Conservation (phyloP, 129 eudicot genomes). For the Flaveria bidentis region DNA sequence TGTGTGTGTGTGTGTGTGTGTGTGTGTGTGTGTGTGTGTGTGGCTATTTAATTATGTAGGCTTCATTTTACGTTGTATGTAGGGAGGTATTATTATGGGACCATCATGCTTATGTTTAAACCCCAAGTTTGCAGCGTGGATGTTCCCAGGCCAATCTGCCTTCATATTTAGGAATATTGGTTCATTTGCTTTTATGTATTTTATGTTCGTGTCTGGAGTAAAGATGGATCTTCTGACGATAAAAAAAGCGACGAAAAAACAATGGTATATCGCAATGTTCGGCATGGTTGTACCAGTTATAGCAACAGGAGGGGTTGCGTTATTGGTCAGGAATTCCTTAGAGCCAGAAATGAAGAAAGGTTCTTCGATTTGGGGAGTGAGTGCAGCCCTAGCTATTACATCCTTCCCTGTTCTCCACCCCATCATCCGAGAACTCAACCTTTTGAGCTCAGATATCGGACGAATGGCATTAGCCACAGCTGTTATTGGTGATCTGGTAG, state of each 20-base stretch:
- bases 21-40: no score
- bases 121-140: constrained; percentile 37
- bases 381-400: constrained; percentile 59
- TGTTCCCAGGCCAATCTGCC: constrained; percentile 61
- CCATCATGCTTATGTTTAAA: constrained; percentile 67
- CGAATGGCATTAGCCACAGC: constrained; percentile 64
- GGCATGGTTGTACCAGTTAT: constrained; percentile 50
- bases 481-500: constrained; percentile 61
- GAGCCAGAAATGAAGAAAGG: constrained; percentile 34
- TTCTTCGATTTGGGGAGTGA: constrained; percentile 63
- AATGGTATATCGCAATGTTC: constrained; percentile 53
- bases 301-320: constrained; percentile 29
- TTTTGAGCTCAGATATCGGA: constrained; percentile 84
- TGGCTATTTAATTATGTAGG: no score
- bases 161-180: constrained; percentile 59
- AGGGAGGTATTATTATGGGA: constrained; percentile 94
- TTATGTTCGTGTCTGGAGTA: constrained; percentile 72
- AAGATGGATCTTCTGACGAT: constrained; percentile 61
- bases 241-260: constrained; percentile 56
- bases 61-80: constrained; percentile 12
- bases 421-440: constrained; percentile 67
- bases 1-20: no score
- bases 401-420: constrained; percentile 80
- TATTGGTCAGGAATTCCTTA: constrained; percentile 34
- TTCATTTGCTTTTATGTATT: constrained; percentile 72